Conservation (phyloP, 2,329 filamentous ascomycete genomes). For the Xylariaceae sp. region DNA sequence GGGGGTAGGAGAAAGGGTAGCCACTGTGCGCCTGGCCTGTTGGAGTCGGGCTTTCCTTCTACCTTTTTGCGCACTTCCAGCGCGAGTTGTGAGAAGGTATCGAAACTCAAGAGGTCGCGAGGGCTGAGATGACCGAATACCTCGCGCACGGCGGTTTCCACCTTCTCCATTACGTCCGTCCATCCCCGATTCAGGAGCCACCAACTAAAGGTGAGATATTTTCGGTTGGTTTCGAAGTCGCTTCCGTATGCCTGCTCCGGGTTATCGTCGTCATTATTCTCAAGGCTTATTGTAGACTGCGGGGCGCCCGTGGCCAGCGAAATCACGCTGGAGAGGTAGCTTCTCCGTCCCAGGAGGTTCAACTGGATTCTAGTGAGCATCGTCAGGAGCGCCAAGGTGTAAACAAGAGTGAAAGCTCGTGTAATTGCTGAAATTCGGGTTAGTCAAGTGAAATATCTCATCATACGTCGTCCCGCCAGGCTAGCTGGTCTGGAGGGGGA, state of each 20-base stretch:
- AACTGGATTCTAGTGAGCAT: slow-evolving; percentile 93
- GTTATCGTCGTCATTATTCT: slow-evolving; percentile 89
- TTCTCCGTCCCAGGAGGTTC: slow-evolving; percentile 90
- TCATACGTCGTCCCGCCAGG: too few relatives aligned
- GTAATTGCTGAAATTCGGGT: slow-evolving; percentile 64
- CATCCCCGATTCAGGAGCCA: slow-evolving; percentile 92
- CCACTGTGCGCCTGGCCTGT: slow-evolving; percentile 59
- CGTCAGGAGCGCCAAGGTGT: slow-evolving; percentile 82
- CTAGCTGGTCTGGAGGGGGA: too few relatives aligned
- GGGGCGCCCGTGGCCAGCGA: slow-evolving; percentile 74
- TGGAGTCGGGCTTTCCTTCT: slow-evolving; percentile 55
- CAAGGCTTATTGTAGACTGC: slow-evolving; percentile 75
- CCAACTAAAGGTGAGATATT: slow-evolving; percentile 96
- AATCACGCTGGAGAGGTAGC: slow-evolving; percentile 93
- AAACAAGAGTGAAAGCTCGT: slow-evolving; percentile 83
- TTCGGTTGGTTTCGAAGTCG: slow-evolving; percentile 93
- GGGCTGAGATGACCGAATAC: slow-evolving; percentile 87
- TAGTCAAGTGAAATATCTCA: slow-evolving; percentile 7
- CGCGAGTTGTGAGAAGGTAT: slow-evolving; percentile 72
- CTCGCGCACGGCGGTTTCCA: slow-evolving; percentile 79
- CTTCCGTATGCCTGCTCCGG: slow-evolving; percentile 77
- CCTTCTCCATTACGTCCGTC: slow-evolving; percentile 72
- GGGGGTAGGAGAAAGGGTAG: slow-evolving; percentile 78
- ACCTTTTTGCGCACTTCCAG: slow-evolving; percentile 78
- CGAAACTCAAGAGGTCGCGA: slow-evolving; percentile 78